Conservation (phyloP, 2,329 filamentous ascomycete genomes). For the Pestalotiopsis sp. region DNA sequence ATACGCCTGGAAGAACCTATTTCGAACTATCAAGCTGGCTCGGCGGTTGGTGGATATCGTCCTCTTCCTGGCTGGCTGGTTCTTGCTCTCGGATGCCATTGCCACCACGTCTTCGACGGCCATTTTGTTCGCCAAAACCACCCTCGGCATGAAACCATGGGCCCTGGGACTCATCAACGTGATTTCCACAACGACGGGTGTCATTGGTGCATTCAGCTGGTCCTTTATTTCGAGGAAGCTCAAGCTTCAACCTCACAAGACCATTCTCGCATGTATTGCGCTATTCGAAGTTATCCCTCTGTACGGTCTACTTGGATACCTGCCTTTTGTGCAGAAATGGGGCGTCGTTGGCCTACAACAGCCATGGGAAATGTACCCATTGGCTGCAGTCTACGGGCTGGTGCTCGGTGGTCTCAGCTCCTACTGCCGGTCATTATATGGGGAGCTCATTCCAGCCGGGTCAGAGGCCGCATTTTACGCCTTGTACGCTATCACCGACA, state of each 20-base stretch:
- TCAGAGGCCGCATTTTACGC: slow-evolving; percentile 97
- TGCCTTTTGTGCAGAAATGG: slow-evolving; percentile 74
- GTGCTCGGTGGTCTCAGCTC: slow-evolving; percentile 90
- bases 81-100: slow-evolving; percentile 89
- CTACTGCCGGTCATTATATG: slow-evolving; percentile 90
- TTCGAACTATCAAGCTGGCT: slow-evolving; percentile 76
- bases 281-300: slow-evolving; percentile 91
- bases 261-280: slow-evolving; percentile 87
- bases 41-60: slow-evolving; percentile 72
- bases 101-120: slow-evolving; percentile 94
- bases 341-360: slow-evolving; percentile 87
- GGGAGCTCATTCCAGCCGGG: slow-evolving; percentile 90
- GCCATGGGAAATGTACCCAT: slow-evolving; percentile 94
- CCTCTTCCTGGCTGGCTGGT: slow-evolving; percentile 87
- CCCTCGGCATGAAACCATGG: slow-evolving; percentile 85
- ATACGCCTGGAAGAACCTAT: slow-evolving; percentile 86
- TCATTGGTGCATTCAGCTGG: slow-evolving; percentile 90
- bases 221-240: slow-evolving; percentile 72
- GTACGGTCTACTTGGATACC: slow-evolving; percentile 86
- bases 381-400: slow-evolving; percentile 89
- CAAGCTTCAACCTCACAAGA: slow-evolving; percentile 76
- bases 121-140: slow-evolving; percentile 93
- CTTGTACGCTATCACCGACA: slow-evolving; percentile 96
- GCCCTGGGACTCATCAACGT: slow-evolving; percentile 92
- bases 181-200: slow-evolving; percentile 81